A percentile compares a stretch with the other conserved stretches of the same genome.
Conservation (phyloP, 805 yeast genomes). For the Saccharomyces mikatae region DNA sequence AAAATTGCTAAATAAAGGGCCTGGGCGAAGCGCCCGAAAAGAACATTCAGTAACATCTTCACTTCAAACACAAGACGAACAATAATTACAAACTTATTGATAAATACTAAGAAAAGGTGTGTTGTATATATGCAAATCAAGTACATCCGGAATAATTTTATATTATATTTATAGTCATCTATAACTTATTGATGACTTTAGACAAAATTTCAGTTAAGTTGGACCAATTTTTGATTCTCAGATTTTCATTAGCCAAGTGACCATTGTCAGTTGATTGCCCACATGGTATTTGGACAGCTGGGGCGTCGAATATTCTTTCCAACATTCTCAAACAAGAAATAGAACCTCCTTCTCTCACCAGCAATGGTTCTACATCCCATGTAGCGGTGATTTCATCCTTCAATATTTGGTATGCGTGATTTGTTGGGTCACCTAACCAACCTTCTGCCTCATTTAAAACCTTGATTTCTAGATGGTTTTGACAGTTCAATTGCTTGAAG, state of each 20-base stretch:
- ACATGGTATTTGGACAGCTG: slow-evolving; percentile 93
- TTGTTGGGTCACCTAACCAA: slow-evolving; percentile 85
- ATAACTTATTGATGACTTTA: slow-evolving; percentile 41
- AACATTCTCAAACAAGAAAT: slow-evolving; percentile 82
- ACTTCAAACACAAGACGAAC: neutral
- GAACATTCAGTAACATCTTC: neutral
- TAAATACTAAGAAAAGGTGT: neutral
- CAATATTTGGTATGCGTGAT: slow-evolving; percentile 62
- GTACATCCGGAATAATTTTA: neutral
- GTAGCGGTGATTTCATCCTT: slow-evolving; percentile 51
- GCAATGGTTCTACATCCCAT: slow-evolving; percentile 79
- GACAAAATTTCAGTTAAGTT: slow-evolving; percentile 60
- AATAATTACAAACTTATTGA: neutral
- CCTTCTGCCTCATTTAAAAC: slow-evolving; percentile 87
- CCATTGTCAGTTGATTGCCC: slow-evolving; percentile 95
- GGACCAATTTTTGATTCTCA: slow-evolving; percentile 69
- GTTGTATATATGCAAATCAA: neutral
- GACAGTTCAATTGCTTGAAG: slow-evolving; percentile 47
- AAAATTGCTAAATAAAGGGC: neutral
- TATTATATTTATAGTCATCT: neutral
- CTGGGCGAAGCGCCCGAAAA: neutral
- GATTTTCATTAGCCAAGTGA: slow-evolving; percentile 79
- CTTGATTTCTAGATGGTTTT: slow-evolving; percentile 52
- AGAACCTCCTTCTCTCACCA: slow-evolving; percentile 93
- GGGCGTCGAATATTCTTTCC: slow-evolving; percentile 75